Base-by-base conservation (phyloP, 495 filamentous ascomycete genomes). In the Xylaria palmicola region DNA sequence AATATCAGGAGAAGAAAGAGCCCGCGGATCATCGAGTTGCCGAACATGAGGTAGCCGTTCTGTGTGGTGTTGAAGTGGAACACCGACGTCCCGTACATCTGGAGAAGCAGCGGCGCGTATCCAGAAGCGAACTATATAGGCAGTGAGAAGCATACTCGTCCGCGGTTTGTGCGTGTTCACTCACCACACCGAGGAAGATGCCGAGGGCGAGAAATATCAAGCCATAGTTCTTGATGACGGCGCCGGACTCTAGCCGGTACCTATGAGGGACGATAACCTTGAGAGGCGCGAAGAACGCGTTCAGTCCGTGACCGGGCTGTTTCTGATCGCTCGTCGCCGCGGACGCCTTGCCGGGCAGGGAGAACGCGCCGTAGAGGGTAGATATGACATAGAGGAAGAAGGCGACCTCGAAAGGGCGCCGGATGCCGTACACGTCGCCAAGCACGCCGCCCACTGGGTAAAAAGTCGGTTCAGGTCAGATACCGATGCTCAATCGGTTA, bases 1-100 rank as follows among this genome's bases (percentile, higher is more conserved):
- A 86, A 86, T 29, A 78, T 64, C 27, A 85, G 68, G 5, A 84
- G 76, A 7, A 86, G 64, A 62, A 84, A 86, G 3, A 81, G 36
- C 1, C 80, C 82, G 9, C 83, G 78, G 53, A 85, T 75, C 17
- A 80, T 74, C 1, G 82, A 76, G 43, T 80, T 81, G 13, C 74
- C 75, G 3, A 77, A 80, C 75, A 84, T 81, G 13, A 84, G 70
- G 61, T 70, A 77, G 13, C 80, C 82, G 58, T 85, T 85, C 52
- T 83, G 76, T 1, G 69, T 73, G 6, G 83, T 81, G 32, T 71
- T 70, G 65, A 85, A 86, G 36, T 76, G 71, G 59, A 84, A 85
- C 5, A 69, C 73, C 26, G 83, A 79, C 0, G 82, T 85, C 17
- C 80, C 79, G 54, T 81, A 83, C 75, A 83, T 75, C 61, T 83